A percentile compares a stretch with the other conserved stretches of the same genome.
phyloP scores from a whole-genome alignment of 768 basidiomycete species.

The Tubosaeta brunneosetosa region DNA sequence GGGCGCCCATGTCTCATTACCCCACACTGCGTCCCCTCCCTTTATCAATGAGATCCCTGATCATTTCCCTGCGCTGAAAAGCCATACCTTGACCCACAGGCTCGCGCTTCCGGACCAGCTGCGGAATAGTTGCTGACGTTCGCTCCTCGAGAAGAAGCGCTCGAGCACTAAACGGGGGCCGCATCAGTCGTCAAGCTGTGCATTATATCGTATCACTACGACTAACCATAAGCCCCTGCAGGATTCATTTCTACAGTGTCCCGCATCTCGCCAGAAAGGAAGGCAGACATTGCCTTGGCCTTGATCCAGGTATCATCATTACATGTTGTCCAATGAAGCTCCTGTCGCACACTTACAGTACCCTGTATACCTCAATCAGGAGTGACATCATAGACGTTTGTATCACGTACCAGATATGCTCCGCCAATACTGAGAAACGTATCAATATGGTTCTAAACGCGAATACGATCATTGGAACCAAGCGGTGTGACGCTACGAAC shows the following conservation, averaged over 20 bases:
- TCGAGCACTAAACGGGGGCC: slow-evolving; percentile 53
- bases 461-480: neutral
- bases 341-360: slow-evolving; percentile 49
- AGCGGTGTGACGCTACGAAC: slow-evolving; percentile 32
- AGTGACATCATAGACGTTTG: neutral
- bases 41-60: slow-evolving; percentile 23
- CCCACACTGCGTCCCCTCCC: slow-evolving; percentile 86
- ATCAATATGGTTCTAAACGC: slow-evolving; percentile 71
- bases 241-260: slow-evolving; percentile 86
- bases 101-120: slow-evolving; percentile 94
- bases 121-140: slow-evolving; percentile 85
- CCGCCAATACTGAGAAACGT: slow-evolving; percentile 82
- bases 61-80: neutral
- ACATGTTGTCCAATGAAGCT: neutral
- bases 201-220: too few relatives aligned
- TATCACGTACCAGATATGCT: slow-evolving; percentile 65
- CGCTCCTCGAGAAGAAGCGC: slow-evolving; percentile 85
- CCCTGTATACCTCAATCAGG: slow-evolving; percentile 42
- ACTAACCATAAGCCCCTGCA: slow-evolving; percentile 68
- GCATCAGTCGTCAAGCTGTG: neutral
- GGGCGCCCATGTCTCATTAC: slow-evolving; percentile 66
- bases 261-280: slow-evolving; percentile 93
- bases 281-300: slow-evolving; percentile 94
- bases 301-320: slow-evolving; percentile 22
- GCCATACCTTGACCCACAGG: slow-evolving; percentile 87